Base-by-base conservation (phyloP, 2,329 filamentous ascomycete species). In the Cryphonectria parasitica region DNA sequence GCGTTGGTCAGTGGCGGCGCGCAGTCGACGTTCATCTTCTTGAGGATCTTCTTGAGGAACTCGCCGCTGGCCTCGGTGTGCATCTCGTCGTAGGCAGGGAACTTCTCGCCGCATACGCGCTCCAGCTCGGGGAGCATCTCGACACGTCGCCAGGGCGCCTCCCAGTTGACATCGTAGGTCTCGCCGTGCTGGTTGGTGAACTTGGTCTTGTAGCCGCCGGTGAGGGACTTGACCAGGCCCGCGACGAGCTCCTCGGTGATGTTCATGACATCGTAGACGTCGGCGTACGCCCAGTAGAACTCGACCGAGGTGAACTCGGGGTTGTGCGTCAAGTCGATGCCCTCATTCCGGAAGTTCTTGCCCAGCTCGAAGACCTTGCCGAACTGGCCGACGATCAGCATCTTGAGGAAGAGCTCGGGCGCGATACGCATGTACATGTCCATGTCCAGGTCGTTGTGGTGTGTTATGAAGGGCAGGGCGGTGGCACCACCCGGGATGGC, bases 281-380 rank as follows among this genome's bases (percentile, higher is more conserved):
- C 94, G 69, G 92, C 92, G 75, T 94, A 98, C 3, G 96, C 95
- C 88, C 92, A 91, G 83, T 99, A 99, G 84, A 98, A 98, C 82
- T 99, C 96, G 81, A 94, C 93, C 36, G 94, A 97, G 60, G 96
- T 99, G 85, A 99, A 99, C 80, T 99, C 96, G 54, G 93, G 96
- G 85, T 98, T 99, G 86, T 99, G 96, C 10, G 96, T 99, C 66
- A 96, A 85, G 80, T 97, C 94, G 74, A 94, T 91, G 71, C 92
- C 92, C 82, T 97, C 94, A 78, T 99, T 99, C 77, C 96, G 87
- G 89, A 99, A 99, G 80, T 97, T 94, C 75, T 94, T 91, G 74
- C 96, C 96, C 73, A 99, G 90, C 81, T 99, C 96, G 82, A 97
- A 99, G 19, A 99, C 96, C 77, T 93, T 90, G 84, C 97, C 93